Evolutionary conservation across 257 asterid species (phyloP), one percentile per base, ranked within the genome.

Genomic region (Scutellaria galericulata): DNA sequence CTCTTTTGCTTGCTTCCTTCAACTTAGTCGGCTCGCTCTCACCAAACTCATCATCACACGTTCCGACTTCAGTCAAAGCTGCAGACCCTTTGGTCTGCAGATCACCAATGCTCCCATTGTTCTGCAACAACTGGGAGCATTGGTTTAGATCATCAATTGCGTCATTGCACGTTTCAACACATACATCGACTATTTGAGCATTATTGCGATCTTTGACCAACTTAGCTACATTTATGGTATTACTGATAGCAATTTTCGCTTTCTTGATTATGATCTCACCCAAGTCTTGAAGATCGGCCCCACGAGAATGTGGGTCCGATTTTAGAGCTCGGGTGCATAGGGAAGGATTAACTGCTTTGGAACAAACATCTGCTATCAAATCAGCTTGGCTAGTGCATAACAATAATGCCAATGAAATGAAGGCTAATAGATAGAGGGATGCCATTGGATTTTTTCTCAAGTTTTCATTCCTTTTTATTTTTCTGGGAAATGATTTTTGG

Each of bases 11-110:
- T 0, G 73, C 78, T 5, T 24, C 31, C 57, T 64, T 66, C 7
- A 87, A 35, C 5, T 74, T 11, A 2, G 59, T 11, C n/a, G 88
- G 84, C 64, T 77, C 83, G 12, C 46, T 1, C 2, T 8, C 48
- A 1, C 55, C 37, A 5, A 75, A 81, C 66, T 42, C 69, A 0
- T 75, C 84, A 9, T 82, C 82, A 31, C 90, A 87, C 0, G 74
- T 66, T 13, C 7, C 45, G 5, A 78, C 37, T 48, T 65, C 53
- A 5, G 68, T 48, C 5, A 5, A 6, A 8, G 93, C 93, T 3
- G 82, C 83, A 0, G 87, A 78, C 10, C 41, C 86, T 7, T 8
- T 15, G 0, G 57, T 6, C 50, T 61, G 54, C 1, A 62, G 5
- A 3, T 37, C 35, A 7, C 18, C 35, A 8, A 66, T 7, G 7